Evolutionary conservation across 2,329 filamentous ascomycete genomes (phyloP).

Genomic region (Ophiostoma sp.): DNA sequence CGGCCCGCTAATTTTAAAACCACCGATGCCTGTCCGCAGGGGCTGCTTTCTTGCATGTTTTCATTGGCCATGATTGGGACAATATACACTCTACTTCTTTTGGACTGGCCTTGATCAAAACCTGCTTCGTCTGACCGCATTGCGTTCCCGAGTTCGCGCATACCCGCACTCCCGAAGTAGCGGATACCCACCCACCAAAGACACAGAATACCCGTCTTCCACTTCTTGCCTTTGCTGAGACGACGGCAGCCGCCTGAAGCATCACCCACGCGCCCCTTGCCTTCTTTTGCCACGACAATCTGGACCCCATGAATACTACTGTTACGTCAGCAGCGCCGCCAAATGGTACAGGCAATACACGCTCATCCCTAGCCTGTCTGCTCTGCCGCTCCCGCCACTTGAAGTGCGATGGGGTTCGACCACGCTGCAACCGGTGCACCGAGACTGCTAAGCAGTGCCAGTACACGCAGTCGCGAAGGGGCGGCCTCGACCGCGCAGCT

Average conservation of each 20-base stretch:
- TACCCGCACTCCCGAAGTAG: background rate
- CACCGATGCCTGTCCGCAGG: no score
- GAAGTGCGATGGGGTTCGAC: slow-evolving; percentile 13
- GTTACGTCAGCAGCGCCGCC: background rate
- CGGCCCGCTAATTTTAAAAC: no score
- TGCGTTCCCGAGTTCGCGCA: slow-evolving; percentile 3
- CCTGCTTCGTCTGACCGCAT: background rate
- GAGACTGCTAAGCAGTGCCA: slow-evolving; percentile 5
- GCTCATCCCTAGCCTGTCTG: slow-evolving; percentile 12
- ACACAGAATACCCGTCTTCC: background rate
- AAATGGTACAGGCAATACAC: slow-evolving; percentile 14
- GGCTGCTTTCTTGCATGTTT: no score
- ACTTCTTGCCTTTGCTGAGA: background rate
- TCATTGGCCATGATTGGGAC: no score
- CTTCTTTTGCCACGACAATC: no score
- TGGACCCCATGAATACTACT: background rate
- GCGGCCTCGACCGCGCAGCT: slow-evolving; percentile 16
- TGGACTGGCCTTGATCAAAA: no score
- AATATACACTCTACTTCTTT: no score
- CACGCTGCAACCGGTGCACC: slow-evolving; percentile 11
- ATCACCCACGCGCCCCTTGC: no score
- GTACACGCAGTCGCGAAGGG: slow-evolving; percentile 6
- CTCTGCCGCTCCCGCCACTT: slow-evolving; percentile 13
- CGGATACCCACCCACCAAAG: slow-evolving; percentile 4
- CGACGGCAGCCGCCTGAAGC: no score